Evolutionary conservation across 2,329 filamentous ascomycete species (phyloP).

Genomic region (Ophiocordyceps camponoti-rufipedis): DNA sequence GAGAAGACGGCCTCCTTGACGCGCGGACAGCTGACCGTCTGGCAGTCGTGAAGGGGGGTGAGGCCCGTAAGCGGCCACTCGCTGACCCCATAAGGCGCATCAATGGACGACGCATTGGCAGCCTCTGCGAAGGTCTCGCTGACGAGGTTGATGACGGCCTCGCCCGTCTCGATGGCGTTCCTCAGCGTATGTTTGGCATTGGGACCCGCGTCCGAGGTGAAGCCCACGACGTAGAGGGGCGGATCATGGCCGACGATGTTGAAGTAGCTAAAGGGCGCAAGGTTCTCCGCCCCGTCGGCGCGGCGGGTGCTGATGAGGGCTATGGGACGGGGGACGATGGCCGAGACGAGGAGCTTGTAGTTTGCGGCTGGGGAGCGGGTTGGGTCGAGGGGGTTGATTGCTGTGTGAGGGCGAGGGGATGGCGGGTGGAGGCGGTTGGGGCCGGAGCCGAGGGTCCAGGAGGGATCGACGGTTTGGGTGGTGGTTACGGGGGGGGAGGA

Average conservation of each 20-base stretch:
- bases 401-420: constrained; percentile 31
- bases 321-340: constrained; percentile 68
- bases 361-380: constrained; percentile 53
- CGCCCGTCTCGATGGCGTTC: constrained; percentile 28
- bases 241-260: constrained; percentile 74
- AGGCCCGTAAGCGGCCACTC: constrained; percentile 72
- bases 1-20: constrained; percentile 71
- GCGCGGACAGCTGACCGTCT: constrained; percentile 49
- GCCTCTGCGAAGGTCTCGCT: constrained; percentile 73
- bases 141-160: constrained; percentile 80
- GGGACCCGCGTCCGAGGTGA: constrained; percentile 16
- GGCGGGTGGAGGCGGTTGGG: constrained; percentile 30
- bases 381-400: constrained; percentile 64
- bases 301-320: constrained; percentile 39
- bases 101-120: constrained; percentile 63
- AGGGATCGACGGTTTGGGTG: constrained; percentile 44
- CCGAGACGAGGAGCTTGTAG: constrained; percentile 83
- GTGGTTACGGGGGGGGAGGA: constrained; percentile 25
- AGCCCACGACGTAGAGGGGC: constrained; percentile 54
- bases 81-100: constrained; percentile 56
- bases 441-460: constrained; percentile 49
- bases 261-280: constrained; percentile 80
- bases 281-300: constrained; percentile 48
- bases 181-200: constrained; percentile 60
- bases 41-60: constrained; percentile 45